Base-by-base conservation (phyloP, 1,284 basidiomycete species). In the Xerocomus nothofagi region DNA sequence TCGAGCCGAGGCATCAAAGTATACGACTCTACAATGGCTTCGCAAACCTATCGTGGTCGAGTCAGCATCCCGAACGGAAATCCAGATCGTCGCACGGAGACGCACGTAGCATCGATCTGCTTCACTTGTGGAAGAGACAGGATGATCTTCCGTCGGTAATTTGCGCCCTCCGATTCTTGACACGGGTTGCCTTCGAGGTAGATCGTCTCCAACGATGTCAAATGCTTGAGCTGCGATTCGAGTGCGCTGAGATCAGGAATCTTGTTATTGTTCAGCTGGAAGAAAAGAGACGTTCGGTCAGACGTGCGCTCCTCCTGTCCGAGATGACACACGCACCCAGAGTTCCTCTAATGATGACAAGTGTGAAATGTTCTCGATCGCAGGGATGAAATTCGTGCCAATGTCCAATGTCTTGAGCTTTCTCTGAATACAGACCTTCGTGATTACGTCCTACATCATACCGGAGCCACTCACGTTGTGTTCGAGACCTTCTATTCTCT, bases 161-260 rank as follows among this genome's bases (percentile, higher is more conserved):
- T 81, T 1, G 81, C 73, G 58, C 83, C 87, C 62, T 98, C 92
- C 17, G 77, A 77, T 33, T 71, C 77, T 69, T 98, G 93, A 55
- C 90, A 89, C 2, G 97, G 97, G 67, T 99, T 99, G 7, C 84
- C 87, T 70, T 99, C 96, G 27, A 99, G 80, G 68, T 99, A 99
- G 8, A 99, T 78, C 1, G 97, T 99, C 64, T 89, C 81, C 12
- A 99, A 77, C 3, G 81, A 76, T 2, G 71, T 49, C 32, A 90
- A 75, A n/a, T 78, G 71, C 27, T 79, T 77, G n/a, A 98, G 79
- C 65, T 97, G 81, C 1, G 74, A 67, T 49, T 91, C 88, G 18
- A 98, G 70, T 3, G 80, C 75, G 12, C 73, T 77, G 7, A 97
- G 70, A 50, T 83, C 79, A 2, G 80, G 70, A 44, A 98, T 89